Conservation (phyloP, 805 yeast genomes). For the Kodamaea neixiangensis region DNA sequence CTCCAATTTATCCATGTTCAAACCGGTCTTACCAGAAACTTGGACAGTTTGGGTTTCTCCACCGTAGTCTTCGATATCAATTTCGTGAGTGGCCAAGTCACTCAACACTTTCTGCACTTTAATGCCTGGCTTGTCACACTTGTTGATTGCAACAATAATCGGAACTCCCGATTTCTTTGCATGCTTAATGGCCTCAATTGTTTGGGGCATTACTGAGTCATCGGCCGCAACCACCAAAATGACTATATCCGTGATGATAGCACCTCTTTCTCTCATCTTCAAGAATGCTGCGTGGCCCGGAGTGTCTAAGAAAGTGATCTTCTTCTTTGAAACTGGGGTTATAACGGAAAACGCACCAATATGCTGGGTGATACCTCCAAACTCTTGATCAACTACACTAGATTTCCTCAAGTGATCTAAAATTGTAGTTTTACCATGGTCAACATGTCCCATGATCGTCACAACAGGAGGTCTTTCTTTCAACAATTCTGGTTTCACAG, state of each 20-base stretch:
- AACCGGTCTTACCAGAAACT: constrained; percentile 87
- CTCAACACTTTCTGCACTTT: constrained; percentile 74
- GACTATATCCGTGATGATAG: constrained; percentile 88
- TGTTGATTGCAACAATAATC: constrained; percentile 87
- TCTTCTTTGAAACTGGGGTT: constrained; percentile 72
- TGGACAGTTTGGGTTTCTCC: constrained; percentile 91
- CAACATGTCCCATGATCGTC: constrained; percentile 98
- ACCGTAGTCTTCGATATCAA: constrained; percentile 89
- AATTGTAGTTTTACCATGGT: constrained; percentile 96
- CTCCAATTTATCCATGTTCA: constrained; percentile 86
- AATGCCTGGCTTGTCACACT: constrained; percentile 80
- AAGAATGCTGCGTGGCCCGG: constrained; percentile 98
- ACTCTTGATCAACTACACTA: constrained; percentile 78
- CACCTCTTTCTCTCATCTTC: constrained; percentile 96
- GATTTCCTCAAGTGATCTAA: constrained; percentile 85
- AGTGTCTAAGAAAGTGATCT: constrained; percentile 89
- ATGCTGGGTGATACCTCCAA: constrained; percentile 97
- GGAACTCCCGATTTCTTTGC: constrained; percentile 81
- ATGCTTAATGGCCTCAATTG: constrained; percentile 92
- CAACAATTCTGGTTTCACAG: constrained; percentile 47
- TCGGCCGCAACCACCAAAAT: constrained; percentile 95
- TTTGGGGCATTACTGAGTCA: constrained; percentile 97
- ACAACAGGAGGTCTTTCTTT: constrained; percentile 88
- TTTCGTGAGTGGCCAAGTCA: constrained; percentile 74
- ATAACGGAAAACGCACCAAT: constrained; percentile 93